Conservation (phyloP, 306 rosid species). For the Begonia peltatifolia region DNA sequence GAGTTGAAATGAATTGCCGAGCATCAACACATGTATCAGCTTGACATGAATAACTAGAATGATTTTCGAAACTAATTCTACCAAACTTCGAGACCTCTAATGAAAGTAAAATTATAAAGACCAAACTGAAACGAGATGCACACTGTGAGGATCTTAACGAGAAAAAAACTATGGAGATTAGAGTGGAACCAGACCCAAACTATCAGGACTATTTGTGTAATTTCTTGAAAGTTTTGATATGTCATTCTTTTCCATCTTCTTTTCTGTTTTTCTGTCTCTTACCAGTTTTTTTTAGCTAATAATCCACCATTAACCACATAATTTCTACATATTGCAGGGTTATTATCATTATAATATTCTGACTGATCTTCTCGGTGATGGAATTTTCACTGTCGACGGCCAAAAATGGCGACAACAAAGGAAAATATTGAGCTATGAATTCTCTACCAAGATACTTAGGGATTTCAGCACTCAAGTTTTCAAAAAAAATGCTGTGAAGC, state of each 20-base stretch:
- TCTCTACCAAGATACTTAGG: slow-evolving; percentile 17
- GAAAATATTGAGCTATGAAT: slow-evolving; percentile 19
- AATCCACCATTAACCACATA: neutral
- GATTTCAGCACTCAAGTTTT: slow-evolving; percentile 18
- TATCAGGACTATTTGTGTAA: neutral
- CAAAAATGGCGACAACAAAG: slow-evolving; percentile 22
- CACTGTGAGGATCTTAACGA: no score
- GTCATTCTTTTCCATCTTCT: neutral
- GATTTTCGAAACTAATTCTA: no score
- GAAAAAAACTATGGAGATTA: no score
- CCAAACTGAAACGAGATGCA: neutral
- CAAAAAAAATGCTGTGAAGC: slow-evolving; percentile 12
- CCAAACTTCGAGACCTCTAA: no score
- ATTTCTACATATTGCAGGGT: slow-evolving; percentile 4
- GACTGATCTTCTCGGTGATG: slow-evolving; percentile 11
- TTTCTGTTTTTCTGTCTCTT: neutral
- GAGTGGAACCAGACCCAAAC: no score
- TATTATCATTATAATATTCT: slow-evolving; percentile 11
- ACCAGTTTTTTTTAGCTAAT: neutral
- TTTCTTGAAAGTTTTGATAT: neutral
- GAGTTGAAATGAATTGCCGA: no score
- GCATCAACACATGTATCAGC: no score
- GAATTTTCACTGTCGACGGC: slow-evolving; percentile 19
- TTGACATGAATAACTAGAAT: no score
- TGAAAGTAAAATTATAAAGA: neutral